These are phyloP conservation scores for Aspergillus spinulosporus DNA, from an alignment of 2,329 filamentous ascomycete species.

Conservation along the genomic window DNA sequence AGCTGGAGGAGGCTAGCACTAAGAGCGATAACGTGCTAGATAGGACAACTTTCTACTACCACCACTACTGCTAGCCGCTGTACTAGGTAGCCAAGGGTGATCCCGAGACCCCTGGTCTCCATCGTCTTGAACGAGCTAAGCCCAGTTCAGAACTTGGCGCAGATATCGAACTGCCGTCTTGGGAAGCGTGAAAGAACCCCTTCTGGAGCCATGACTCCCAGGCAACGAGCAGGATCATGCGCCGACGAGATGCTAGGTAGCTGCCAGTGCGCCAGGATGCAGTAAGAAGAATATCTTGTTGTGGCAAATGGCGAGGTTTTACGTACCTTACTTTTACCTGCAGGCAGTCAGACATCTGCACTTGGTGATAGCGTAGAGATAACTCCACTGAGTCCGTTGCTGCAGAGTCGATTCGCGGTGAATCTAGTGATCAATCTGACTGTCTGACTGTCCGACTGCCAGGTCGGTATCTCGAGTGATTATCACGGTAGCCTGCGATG, in stretches of 20 bases:
- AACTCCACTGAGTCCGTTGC: conserved; percentile 2
- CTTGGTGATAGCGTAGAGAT: background rate
- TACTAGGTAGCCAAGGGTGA: background rate
- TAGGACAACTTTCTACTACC: no score
- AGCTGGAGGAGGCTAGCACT: background rate
- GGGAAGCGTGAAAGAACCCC: conserved; percentile 3
- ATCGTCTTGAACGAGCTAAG: conserved; percentile 12
- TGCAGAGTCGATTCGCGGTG: background rate
- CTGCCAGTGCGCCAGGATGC: conserved; percentile 5
- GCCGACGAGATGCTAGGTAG: background rate
- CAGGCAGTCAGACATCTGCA: background rate
- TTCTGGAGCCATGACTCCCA: background rate
- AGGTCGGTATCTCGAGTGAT: background rate
- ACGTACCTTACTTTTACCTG: conserved; percentile 14
- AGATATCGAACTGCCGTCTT: conserved; percentile 17
- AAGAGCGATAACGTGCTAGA: conserved; percentile 2
- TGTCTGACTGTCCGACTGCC: background rate
- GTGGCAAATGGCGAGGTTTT: conserved; percentile 3
- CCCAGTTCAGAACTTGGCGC: conserved; percentile 17
- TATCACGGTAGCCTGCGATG: background rate
- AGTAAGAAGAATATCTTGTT: conserved; percentile 4
- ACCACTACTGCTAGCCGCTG: no score
- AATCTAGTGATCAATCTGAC: conserved; percentile 2
- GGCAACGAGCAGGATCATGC: conserved; percentile 8
- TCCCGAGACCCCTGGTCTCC: conserved; percentile 2